A percentile compares a stretch with the other conserved stretches of the same genome.
These are phyloP conservation scores for Streptanthus diversifolius DNA, from an alignment of 345 rosid genomes.

Conservation along the genomic window DNA sequence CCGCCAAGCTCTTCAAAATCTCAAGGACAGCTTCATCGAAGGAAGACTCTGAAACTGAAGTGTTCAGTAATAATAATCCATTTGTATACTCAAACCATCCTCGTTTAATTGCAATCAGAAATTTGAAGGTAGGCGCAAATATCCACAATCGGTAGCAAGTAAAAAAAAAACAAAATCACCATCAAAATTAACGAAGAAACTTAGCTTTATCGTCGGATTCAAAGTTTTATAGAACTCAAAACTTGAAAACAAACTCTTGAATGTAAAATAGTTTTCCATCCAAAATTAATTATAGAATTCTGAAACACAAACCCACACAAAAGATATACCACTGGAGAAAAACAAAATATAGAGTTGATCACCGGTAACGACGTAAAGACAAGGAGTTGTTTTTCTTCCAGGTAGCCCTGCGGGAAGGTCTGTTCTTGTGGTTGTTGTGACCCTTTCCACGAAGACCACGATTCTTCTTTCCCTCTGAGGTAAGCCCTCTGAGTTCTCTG, in stretches of 20 bases:
- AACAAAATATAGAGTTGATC: constrained; percentile 20
- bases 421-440: constrained; percentile 61
- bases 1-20: constrained; percentile 64
- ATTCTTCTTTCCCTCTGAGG: constrained; percentile 82
- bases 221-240: background rate
- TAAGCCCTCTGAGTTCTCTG: constrained; percentile 78
- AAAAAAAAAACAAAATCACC: background rate
- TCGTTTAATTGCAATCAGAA: no score
- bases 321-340: constrained; percentile 21
- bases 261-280: background rate
- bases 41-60: constrained; percentile 33
- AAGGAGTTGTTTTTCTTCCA: constrained; percentile 75
- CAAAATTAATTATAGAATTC: background rate
- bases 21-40: constrained; percentile 48
- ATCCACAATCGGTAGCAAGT: no score
- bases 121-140: background rate
- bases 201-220: background rate
- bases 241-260: constrained; percentile 14
- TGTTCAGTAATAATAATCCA: no score
- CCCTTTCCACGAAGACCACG: constrained; percentile 86
- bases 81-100: no score
- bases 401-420: constrained; percentile 75
- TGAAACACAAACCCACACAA: constrained; percentile 11
- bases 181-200: background rate
- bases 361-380: constrained; percentile 66